Conservation (phyloP, 2,329 filamentous ascomycete genomes). For the Fusarium abutilonis region DNA sequence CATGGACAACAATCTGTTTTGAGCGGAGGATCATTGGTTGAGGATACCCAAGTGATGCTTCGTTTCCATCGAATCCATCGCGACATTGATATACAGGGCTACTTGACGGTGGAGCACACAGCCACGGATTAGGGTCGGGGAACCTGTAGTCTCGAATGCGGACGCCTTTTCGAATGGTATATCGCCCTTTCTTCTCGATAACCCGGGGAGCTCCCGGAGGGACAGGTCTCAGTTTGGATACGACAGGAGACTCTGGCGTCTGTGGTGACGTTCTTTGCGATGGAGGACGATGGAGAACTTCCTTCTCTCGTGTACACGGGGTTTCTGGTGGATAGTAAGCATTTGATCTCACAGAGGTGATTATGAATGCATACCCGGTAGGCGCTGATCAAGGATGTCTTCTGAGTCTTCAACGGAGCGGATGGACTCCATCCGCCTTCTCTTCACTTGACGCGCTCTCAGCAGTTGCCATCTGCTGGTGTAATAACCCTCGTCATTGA, state of each 20-base stretch:
- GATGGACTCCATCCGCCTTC: constrained; percentile 35
- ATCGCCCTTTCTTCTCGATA: constrained; percentile 44
- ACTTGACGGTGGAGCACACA: background rate
- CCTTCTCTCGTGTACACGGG: background rate
- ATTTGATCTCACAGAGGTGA: background rate
- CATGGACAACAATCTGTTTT: background rate
- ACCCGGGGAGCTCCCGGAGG: constrained; percentile 43
- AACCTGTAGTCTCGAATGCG: constrained; percentile 46
- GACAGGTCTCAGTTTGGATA: constrained; percentile 39
- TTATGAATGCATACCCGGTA: constrained; percentile 1
- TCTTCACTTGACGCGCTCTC: constrained; percentile 4
- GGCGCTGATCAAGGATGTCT: background rate
- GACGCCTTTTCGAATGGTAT: constrained; percentile 44
- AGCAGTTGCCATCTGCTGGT: background rate
- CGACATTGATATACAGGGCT: constrained; percentile 45
- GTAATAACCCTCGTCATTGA: background rate
- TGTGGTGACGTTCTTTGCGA: background rate
- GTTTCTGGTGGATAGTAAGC: constrained; percentile 1
- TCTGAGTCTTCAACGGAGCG: constrained; percentile 11
- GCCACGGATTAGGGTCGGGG: constrained; percentile 13
- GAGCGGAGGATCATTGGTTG: constrained; percentile 14
- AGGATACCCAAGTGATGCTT: constrained; percentile 30
- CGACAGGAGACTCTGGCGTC: no score
- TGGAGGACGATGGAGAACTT: background rate
- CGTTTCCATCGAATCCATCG: constrained; percentile 46